Evolutionary conservation across 306 rosid species (phyloP).

Genomic region (Dryas octopetala): DNA sequence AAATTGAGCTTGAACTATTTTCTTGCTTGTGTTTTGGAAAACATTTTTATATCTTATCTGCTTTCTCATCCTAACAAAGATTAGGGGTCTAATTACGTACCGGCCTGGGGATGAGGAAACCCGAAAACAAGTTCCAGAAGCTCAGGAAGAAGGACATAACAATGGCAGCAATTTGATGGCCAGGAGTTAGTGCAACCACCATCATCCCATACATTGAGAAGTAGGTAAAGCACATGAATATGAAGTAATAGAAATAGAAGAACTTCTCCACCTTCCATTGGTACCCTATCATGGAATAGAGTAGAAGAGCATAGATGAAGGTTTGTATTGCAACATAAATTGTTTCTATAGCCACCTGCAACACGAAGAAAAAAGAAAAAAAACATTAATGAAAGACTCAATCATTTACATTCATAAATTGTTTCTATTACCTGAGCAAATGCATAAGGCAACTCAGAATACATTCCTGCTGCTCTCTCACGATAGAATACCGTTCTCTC

Average conservation of each 20-base stretch:
- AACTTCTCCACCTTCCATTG: conserved; percentile 37
- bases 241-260: conserved; percentile 61
- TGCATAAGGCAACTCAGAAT: conserved; percentile 44
- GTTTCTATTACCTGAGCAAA: conserved; percentile 40
- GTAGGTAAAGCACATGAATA: conserved; percentile 60
- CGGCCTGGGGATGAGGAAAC: conserved; percentile 63
- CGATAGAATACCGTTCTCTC: conserved; percentile 52
- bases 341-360: conserved; percentile 66
- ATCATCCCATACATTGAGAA: conserved; percentile 69
- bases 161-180: conserved; percentile 54
- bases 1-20: no score
- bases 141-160: conserved; percentile 51
- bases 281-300: conserved; percentile 64
- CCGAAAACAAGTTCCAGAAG: conserved; percentile 75
- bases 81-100: conserved; percentile 24
- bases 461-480: conserved; percentile 53
- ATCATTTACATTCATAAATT: background rate
- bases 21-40: background rate
- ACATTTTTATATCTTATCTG: background rate
- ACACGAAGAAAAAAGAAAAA: background rate
- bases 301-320: conserved; percentile 30
- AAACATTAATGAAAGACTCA: background rate
- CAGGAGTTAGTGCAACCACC: conserved; percentile 60
- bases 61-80: background rate
- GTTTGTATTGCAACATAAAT: conserved; percentile 53